These are phyloP conservation scores for Backusella westeae DNA, from an alignment of 192 early-diverging fungal species.

Conservation along the genomic window DNA sequence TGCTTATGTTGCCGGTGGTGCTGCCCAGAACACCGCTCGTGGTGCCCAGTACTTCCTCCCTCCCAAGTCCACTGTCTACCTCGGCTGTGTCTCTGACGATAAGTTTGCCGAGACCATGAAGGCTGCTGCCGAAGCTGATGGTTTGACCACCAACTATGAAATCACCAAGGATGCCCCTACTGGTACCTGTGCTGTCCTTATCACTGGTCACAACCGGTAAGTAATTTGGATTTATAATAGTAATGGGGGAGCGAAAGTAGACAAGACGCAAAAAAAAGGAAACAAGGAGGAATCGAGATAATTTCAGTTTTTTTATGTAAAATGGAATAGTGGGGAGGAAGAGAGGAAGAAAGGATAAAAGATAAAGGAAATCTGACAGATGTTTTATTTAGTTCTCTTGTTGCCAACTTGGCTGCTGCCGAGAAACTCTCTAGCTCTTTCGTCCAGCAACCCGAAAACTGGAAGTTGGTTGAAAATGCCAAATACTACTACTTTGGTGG, in stretches of 20 bases:
- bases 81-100: constrained; percentile 93
- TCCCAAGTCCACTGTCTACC: constrained; percentile 82
- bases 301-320: neutral
- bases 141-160: constrained; percentile 89
- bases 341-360: neutral
- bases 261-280: too few species aligned
- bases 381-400: constrained; percentile 63
- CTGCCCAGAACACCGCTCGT: constrained; percentile 94
- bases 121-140: constrained; percentile 76
- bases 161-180: constrained; percentile 73
- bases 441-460: constrained; percentile 65
- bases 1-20: constrained; percentile 93
- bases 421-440: constrained; percentile 73
- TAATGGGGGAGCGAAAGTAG: neutral
- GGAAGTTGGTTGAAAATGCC: constrained; percentile 84
- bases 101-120: constrained; percentile 72
- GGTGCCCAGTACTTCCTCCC: constrained; percentile 89
- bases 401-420: constrained; percentile 94
- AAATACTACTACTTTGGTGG: constrained; percentile 92
- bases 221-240: neutral
- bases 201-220: constrained; percentile 80
- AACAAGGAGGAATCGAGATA: neutral
- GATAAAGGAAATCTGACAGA: neutral
- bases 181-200: constrained; percentile 93
- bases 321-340: neutral